Percentiles rank a stretch among this genome's conserved stretches.
Evolutionary conservation across 148 eudicot genomes (phyloP).

Genomic region (Beta vulgaris): DNA sequence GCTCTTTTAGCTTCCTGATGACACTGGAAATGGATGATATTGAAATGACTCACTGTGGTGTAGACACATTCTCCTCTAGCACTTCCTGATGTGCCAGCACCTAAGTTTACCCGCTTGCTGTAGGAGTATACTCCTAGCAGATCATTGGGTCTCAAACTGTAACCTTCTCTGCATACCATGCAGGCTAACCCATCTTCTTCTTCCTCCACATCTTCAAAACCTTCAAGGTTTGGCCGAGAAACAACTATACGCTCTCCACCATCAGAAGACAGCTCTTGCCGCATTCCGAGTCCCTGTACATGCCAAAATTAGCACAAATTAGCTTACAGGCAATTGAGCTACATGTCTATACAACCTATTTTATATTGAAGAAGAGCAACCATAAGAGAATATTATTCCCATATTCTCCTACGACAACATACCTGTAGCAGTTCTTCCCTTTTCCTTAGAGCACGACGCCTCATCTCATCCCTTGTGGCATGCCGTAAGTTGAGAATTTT

Average conservation of each 20-base stretch:
- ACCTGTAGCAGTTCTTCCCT: constrained; percentile 91
- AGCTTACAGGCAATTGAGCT: neutral
- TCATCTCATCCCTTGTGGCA: constrained; percentile 95
- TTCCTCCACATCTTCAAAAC: constrained; percentile 90
- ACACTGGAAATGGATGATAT: constrained; percentile 94
- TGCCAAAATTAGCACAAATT: constrained; percentile 3
- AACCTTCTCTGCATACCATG: constrained; percentile 99
- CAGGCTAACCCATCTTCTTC: constrained; percentile 98
- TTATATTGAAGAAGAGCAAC: too few relatives aligned
- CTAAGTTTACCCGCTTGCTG: constrained; percentile 93
- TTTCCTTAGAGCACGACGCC: constrained; percentile 81
- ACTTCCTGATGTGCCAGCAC: constrained; percentile 71
- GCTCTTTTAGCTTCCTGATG: constrained; percentile 99
- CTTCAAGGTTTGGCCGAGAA: constrained; percentile 79
- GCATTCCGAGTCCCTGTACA: constrained; percentile 74
- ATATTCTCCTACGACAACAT: constrained; percentile 13
- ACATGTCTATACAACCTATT: too few relatives aligned
- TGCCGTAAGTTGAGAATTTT: constrained; percentile 69
- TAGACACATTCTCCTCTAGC: constrained; percentile 95
- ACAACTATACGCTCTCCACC: constrained; percentile 97
- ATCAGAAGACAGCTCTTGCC: constrained; percentile 77
- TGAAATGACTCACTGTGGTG: constrained; percentile 97
- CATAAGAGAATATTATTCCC: neutral
- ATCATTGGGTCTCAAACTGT: constrained; percentile 80
- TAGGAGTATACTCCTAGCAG: constrained; percentile 86